phyloP scores from a whole-genome alignment of 2,329 filamentous ascomycete species.

The Ampelomyces quisqualis region DNA sequence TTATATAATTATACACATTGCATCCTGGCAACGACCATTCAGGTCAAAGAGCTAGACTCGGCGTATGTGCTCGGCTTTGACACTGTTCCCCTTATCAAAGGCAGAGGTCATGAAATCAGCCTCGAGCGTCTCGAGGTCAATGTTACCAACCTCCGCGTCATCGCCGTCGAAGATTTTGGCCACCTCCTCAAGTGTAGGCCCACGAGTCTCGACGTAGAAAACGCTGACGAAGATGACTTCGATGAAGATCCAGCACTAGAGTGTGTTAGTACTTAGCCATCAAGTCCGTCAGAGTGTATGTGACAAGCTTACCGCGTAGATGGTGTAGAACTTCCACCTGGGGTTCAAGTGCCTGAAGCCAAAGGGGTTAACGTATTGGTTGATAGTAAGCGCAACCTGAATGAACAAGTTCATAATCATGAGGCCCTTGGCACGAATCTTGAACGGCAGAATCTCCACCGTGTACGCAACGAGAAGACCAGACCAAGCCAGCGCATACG shows the following conservation, averaged over 20 bases:
- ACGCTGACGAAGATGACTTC: conserved; percentile 61
- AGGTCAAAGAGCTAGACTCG: too few relatives aligned
- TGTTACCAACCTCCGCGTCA: conserved; percentile 46
- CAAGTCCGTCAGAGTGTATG: neutral
- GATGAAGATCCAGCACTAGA: conserved; percentile 56
- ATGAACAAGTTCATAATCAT: conserved; percentile 63
- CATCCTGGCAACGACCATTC: neutral
- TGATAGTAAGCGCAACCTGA: conserved; percentile 63
- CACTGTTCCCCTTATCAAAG: too few relatives aligned
- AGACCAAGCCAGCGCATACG: conserved; percentile 60
- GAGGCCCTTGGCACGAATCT: conserved; percentile 52
- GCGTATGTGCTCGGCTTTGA: too few relatives aligned
- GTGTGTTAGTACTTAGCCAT: conserved; percentile 4
- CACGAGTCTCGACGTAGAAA: conserved; percentile 58
- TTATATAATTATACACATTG: neutral
- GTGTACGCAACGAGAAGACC: conserved; percentile 58
- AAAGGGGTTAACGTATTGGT: conserved; percentile 62
- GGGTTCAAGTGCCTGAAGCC: conserved; percentile 64
- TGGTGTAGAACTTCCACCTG: conserved; percentile 63
- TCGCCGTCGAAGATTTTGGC: conserved; percentile 69
- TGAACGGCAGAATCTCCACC: conserved; percentile 53
- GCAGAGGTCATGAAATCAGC: too few relatives aligned
- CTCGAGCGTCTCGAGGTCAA: too few relatives aligned
- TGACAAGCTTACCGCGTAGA: conserved; percentile 54
- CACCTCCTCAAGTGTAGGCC: conserved; percentile 68